phyloP scores from a whole-genome alignment of 2,329 filamentous ascomycete genomes.

The Bipolaris gigantea region DNA sequence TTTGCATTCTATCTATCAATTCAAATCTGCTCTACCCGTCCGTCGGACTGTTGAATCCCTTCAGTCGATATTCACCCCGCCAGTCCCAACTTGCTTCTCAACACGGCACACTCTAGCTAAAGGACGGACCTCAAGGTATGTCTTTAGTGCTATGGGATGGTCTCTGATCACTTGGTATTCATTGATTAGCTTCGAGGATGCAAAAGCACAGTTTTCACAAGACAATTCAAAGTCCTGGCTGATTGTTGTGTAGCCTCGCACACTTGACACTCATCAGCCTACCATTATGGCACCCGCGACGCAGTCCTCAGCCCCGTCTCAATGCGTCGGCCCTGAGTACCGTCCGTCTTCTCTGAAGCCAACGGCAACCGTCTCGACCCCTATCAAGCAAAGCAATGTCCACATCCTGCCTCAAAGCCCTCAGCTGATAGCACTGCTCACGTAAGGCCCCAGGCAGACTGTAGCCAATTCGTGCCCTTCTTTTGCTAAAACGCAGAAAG shows the following conservation, averaged over 20 bases:
- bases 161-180: background rate
- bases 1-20: constrained; percentile 19
- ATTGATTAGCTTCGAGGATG: background rate
- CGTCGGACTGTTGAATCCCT: constrained; percentile 14
- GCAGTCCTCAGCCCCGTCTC: constrained; percentile 46
- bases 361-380: constrained; percentile 83
- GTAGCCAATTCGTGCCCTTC: constrained; percentile 4
- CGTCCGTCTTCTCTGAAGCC: constrained; percentile 76
- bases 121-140: constrained; percentile 3
- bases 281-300: constrained; percentile 33
- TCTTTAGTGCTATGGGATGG: background rate
- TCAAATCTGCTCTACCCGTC: constrained; percentile 13
- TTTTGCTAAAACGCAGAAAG: constrained; percentile 52
- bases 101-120: constrained; percentile 1
- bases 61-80: constrained; percentile 14
- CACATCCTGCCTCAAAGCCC: constrained; percentile 89
- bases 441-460: constrained; percentile 64
- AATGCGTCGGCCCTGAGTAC: constrained; percentile 80
- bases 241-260: constrained; percentile 6
- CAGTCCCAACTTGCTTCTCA: constrained; percentile 8
- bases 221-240: background rate
- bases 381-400: constrained; percentile 81
- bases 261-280: background rate
- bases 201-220: background rate
- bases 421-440: constrained; percentile 94